Evolutionary conservation across 2,329 filamentous ascomycete species (phyloP).

Genomic region (Alternaria triticimaculans): DNA sequence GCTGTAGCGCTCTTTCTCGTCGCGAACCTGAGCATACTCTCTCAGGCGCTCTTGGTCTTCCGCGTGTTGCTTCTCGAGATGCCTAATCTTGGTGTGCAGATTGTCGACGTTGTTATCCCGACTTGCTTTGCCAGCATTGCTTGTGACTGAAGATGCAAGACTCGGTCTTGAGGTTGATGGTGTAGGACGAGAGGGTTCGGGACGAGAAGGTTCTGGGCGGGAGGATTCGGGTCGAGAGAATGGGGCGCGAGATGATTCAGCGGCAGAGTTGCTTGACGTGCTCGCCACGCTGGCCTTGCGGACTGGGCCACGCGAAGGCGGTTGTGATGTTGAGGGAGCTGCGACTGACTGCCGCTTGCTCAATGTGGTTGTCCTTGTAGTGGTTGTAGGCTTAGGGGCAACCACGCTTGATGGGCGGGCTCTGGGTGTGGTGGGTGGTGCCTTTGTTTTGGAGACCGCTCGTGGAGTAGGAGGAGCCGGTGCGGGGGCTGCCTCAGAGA

Average conservation of each 20-base stretch:
- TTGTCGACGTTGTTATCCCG: conserved; percentile 68
- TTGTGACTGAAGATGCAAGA: conserved; percentile 22
- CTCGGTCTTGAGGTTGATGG: conserved; percentile 20
- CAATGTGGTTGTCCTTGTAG: conserved; percentile 21
- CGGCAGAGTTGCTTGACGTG: conserved; percentile 16
- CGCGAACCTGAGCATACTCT: conserved; percentile 75
- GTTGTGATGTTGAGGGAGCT: conserved; percentile 14
- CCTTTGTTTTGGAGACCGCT: conserved; percentile 17
- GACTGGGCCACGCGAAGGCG: conserved; percentile 15
- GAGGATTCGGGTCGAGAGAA: neutral
- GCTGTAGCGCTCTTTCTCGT: conserved; percentile 80
- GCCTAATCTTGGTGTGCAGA: conserved; percentile 82
- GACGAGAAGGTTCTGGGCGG: neutral
- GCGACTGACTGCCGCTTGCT: conserved; percentile 32
- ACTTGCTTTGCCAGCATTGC: conserved; percentile 19
- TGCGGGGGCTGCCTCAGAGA: conserved; percentile 52
- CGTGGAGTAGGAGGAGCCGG: conserved; percentile 12
- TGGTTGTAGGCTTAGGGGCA: conserved; percentile 14
- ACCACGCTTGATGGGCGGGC: conserved; percentile 35
- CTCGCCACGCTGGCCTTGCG: conserved; percentile 31
- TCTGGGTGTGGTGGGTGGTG: conserved; percentile 20
- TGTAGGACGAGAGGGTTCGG: conserved; percentile 7
- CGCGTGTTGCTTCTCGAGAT: conserved; percentile 83
- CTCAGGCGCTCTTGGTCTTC: conserved; percentile 89
- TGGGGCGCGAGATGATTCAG: conserved; percentile 5